Evolutionary conservation across 2,329 filamentous ascomycete genomes (phyloP), one percentile per base, ranked within the genome.

Genomic region (Helotiales sp.): DNA sequence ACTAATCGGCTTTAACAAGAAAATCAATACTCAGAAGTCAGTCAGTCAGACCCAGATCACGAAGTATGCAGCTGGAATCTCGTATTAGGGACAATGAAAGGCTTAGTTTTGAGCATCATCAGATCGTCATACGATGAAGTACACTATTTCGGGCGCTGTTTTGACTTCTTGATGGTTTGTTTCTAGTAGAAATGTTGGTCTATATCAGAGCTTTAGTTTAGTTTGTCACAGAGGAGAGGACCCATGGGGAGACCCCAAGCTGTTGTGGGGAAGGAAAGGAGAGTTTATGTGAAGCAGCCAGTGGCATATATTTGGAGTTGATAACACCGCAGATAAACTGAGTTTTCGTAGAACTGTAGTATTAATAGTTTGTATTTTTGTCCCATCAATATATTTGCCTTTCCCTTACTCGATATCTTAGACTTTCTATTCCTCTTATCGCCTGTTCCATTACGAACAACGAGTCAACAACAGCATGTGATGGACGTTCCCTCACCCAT

Each of bases 261-360:
- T 50, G 47, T 28, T 50, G 47, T 57, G 54, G 54, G 30, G 54
- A 22, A 13, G 15, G n/a, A 32, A n/a, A n/a, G n/a, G n/a, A 34
- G 32, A 58, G 17, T 58, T 58, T 58, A 57, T 34, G 20, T 57
- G 30, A 58, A 40, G 54, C 54, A 22, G 54, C 54, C n/a, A 15
- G 30, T 22, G 17, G 34, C 30, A 58, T 58, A 28, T 30, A 50
- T 30, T 43, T n/a, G 49, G 24, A 30, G 24, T 13, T 30, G 49
- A 52, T 52, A 52, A 30, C 26, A 52, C 26, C 49, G 26, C 49
- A 30, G 13, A 52, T 52, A 15, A 4, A 28, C 20, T 20, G 40
- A n/a, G n/a, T n/a, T n/a, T n/a, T n/a, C n/a, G n/a, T n/a, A n/a
- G n/a, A n/a, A n/a, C n/a, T n/a, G n/a, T n/a, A n/a, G n/a, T n/a